Evolutionary conservation across 2,329 filamentous ascomycete species (phyloP), one percentile per base, ranked within the genome.

Genomic region (Ophiosphaerella herpotricha): DNA sequence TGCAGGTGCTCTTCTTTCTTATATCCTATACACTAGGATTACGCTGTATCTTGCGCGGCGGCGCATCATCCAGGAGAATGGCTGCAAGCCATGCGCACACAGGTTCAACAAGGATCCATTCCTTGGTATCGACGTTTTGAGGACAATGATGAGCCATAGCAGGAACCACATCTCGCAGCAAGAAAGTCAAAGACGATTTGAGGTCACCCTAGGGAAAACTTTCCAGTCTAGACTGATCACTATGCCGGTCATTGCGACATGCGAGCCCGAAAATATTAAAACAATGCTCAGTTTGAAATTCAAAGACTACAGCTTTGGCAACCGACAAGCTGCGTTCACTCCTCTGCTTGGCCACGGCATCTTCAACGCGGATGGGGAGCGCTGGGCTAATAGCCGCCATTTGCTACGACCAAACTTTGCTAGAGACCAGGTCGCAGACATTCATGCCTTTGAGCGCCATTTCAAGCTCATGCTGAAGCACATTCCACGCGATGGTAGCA

Each of bases 381-480:
- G 57, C 14, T 75, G 73, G 73, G 63, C 68, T 9, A 69, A 73
- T 41, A 71, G 67, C 16, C 67, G 78, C 8, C 75, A 78, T 24
- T 72, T 80, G 54, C 73, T 87, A 12, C 73, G 81, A 18, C 81
- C 82, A 1, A 80, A 81, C 52, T 84, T 84, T 56, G 75, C 72
- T 1, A 71, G 79, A 7, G 75, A 77, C 9, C 81, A 83, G 55
- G 75, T 84, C 8, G 77, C 76, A 4, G 79, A 84, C 60, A 65
- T 84, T 5, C 71, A 75, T 1, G 82, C 81, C 1, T 85, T 88
- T 43, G 85, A 89, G 59, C 72, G 67, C 2, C 85, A 88, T 71
- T 76, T 87, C 13, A 69, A 77, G 29, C 75, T 80, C 23, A 73
- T 90, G 48, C 75, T 89, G 23, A 74, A 77, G n/a, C 78, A 79